Evolutionary conservation across 768 basidiomycete species (phyloP).

Genomic region (Amanita brunnescens): DNA sequence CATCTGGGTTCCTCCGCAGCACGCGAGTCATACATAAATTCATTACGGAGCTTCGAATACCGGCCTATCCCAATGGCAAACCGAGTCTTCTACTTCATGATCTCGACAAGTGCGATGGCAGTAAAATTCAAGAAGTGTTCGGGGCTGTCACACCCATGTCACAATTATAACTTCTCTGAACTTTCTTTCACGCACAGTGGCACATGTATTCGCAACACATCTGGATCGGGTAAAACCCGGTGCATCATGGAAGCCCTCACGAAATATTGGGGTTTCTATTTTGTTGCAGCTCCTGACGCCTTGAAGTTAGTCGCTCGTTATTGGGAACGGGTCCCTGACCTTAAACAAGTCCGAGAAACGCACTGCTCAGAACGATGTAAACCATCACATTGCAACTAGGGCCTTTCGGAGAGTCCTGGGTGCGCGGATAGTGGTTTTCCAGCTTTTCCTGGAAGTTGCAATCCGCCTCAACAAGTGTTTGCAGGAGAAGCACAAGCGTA

Average conservation of each 20-base stretch:
- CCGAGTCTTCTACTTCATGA: constrained; percentile 14
- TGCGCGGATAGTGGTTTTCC: constrained; percentile 7
- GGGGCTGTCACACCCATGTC: constrained; percentile 6
- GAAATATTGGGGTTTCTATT: constrained; percentile 2
- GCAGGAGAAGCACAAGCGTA: neutral
- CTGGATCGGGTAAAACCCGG: constrained; percentile 14
- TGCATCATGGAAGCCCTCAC: constrained; percentile 11
- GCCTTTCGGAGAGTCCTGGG: constrained; percentile 7
- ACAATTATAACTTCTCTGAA: constrained; percentile 7
- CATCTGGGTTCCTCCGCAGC: constrained; percentile 6
- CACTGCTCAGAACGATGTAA: neutral
- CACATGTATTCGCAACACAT: constrained; percentile 13
- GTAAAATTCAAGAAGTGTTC: constrained; percentile 8
- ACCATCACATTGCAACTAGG: constrained; percentile 9
- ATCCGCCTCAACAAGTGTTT: constrained; percentile 5
- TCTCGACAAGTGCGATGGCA: constrained; percentile 10
- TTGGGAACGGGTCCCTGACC: constrained; percentile 5
- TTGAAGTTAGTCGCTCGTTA: neutral
- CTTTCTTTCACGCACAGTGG: constrained; percentile 5
- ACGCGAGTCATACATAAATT: constrained; percentile 8
- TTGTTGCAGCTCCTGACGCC: constrained; percentile 6
- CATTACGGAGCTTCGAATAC: constrained; percentile 10
- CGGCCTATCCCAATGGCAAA: constrained; percentile 11
- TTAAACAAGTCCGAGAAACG: neutral
- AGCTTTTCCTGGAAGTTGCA: constrained; percentile 11